phyloP scores from a whole-genome alignment of 306 rosid genomes.

The Malus orientalis region DNA sequence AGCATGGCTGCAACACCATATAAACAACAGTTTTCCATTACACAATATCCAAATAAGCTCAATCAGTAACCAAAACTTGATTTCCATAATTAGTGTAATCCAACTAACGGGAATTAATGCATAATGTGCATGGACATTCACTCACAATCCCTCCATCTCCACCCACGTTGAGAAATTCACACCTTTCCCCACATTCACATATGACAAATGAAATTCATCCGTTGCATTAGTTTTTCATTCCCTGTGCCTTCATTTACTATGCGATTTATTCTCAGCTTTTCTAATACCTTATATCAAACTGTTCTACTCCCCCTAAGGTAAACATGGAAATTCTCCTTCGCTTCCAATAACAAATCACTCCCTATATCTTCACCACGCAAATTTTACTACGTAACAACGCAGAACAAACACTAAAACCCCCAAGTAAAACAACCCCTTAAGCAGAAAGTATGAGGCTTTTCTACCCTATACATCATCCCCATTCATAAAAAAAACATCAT shows the following conservation, averaged over 20 bases:
- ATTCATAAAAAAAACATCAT: neutral
- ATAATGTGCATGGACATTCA: neutral
- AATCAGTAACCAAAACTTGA: neutral
- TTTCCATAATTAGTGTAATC: neutral
- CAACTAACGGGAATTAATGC: neutral
- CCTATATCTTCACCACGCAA: neutral
- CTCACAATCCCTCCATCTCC: neutral
- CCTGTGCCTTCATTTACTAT: neutral
- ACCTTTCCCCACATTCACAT: neutral
- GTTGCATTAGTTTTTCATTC: neutral
- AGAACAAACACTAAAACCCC: neutral
- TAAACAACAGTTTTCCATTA: neutral
- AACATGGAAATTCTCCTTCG: neutral
- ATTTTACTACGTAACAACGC: neutral
- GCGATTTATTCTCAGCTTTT: neutral
- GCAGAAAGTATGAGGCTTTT: neutral
- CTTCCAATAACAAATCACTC: neutral
- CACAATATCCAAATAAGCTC: neutral
- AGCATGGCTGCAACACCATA: constrained; percentile 71
- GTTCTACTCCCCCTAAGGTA: no score
- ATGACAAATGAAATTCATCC: neutral
- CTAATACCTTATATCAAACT: neutral
- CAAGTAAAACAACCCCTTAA: neutral
- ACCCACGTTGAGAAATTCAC: neutral
- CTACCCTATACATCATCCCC: neutral